A percentile compares a stretch with the other conserved stretches of the same genome.
phyloP scores from a whole-genome alignment of 1,284 basidiomycete species.

The Neolentinus lepideus region DNA sequence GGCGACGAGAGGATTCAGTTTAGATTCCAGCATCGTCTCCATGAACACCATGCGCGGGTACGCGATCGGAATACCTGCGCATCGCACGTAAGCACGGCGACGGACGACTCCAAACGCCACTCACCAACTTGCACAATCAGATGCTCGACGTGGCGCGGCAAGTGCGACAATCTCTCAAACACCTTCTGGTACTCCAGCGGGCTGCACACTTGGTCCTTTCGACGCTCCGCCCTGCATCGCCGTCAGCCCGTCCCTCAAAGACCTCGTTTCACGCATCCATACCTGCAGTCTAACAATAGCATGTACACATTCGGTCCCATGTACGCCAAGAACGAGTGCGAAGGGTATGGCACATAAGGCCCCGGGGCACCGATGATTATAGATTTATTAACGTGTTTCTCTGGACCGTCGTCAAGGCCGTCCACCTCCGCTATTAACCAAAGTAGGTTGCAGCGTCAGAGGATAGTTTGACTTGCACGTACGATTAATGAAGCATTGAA shows the following conservation, averaged over 20 bases:
- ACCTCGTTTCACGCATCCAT: slow-evolving; percentile 13
- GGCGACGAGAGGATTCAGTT: slow-evolving; percentile 75
- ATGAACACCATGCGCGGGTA: slow-evolving; percentile 94
- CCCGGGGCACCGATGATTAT: slow-evolving; percentile 72
- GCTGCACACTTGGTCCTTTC: slow-evolving; percentile 75
- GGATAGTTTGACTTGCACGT: slow-evolving; percentile 15
- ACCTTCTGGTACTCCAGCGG: slow-evolving; percentile 63
- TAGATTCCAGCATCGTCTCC: slow-evolving; percentile 70
- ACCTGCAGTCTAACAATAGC: slow-evolving; percentile 83
- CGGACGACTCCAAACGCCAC: slow-evolving; percentile 2
- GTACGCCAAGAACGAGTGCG: slow-evolving; percentile 76
- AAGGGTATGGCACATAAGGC: slow-evolving; percentile 71
- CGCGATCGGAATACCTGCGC: slow-evolving; percentile 68
- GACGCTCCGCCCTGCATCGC: slow-evolving; percentile 71
- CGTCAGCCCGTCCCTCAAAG: not conserved
- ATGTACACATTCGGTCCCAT: slow-evolving; percentile 68
- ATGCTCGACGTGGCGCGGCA: slow-evolving; percentile 72
- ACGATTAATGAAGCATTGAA: slow-evolving; percentile 88
- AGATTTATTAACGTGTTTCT: slow-evolving; percentile 62
- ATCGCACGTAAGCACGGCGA: not conserved
- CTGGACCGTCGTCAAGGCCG: slow-evolving; percentile 51
- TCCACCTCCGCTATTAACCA: slow-evolving; percentile 58
- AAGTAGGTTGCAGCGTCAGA: not conserved
- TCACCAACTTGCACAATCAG: slow-evolving; percentile 74
- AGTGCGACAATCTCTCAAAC: slow-evolving; percentile 49